Conservation (phyloP, 768 basidiomycete genomes). For the Serendipita vermifera region DNA sequence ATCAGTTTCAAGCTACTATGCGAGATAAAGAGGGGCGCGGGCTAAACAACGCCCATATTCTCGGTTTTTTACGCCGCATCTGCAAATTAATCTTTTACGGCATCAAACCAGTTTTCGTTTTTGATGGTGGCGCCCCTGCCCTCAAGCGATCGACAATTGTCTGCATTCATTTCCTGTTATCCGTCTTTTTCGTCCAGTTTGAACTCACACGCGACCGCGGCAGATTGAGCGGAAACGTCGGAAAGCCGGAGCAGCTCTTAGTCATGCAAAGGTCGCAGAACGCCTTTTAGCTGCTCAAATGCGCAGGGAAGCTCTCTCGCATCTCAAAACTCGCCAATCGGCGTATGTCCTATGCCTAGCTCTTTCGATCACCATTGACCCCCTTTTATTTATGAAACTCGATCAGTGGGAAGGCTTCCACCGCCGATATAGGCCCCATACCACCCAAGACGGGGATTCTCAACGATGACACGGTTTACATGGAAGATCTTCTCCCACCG, state of each 20-base stretch:
- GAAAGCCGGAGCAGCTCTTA: constrained; percentile 80
- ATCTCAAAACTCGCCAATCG: constrained; percentile 31
- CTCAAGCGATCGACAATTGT: constrained; percentile 86
- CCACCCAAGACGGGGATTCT: constrained; percentile 30
- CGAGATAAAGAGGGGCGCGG: constrained; percentile 89
- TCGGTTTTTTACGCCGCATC: constrained; percentile 82
- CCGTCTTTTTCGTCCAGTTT: neutral
- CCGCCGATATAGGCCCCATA: neutral
- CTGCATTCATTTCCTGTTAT: constrained; percentile 20
- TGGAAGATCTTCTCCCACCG: constrained; percentile 58
- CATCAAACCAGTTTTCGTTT: constrained; percentile 97
- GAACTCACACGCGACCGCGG: constrained; percentile 12
- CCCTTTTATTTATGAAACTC: neutral
- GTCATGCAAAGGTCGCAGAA: constrained; percentile 79
- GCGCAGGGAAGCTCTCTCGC: constrained; percentile 73
- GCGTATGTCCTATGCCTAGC: neutral
- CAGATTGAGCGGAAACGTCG: constrained; percentile 81
- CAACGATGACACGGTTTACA: constrained; percentile 66
- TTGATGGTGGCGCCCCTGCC: constrained; percentile 90
- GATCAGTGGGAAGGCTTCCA: constrained; percentile 3
- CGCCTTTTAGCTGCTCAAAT: constrained; percentile 86
- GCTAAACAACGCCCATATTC: constrained; percentile 83
- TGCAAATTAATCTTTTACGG: constrained; percentile 93
- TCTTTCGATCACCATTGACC: neutral
- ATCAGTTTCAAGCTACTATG: constrained; percentile 99